phyloP scores from a whole-genome alignment of 306 rosid species.

The Cyamopsis tetragonoloba region DNA sequence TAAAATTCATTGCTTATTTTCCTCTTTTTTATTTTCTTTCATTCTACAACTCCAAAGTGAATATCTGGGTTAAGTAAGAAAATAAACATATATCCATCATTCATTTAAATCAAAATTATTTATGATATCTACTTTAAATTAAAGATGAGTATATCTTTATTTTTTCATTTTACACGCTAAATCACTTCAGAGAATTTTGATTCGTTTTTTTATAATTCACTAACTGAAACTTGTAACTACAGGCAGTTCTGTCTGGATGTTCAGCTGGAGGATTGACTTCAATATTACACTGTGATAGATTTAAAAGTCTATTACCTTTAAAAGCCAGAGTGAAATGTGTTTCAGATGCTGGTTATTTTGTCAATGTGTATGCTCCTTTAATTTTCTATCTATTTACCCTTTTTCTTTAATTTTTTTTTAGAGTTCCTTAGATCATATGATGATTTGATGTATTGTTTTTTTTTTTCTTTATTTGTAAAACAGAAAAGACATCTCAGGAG shows the following conservation, averaged over 20 bases:
- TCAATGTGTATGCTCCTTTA: slow-evolving; percentile 49
- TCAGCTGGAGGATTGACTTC: slow-evolving; percentile 90
- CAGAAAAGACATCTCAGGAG: slow-evolving; percentile 76
- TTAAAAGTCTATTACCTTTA: slow-evolving; percentile 44
- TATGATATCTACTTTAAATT: no score
- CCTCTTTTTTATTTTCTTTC: background rate
- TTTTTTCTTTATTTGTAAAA: no score
- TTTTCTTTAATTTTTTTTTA: background rate
- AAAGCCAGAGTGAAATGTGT: slow-evolving; percentile 65
- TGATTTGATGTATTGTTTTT: background rate
- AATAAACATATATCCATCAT: no score
- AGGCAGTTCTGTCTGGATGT: slow-evolving; percentile 90
- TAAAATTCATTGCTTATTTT: slow-evolving; percentile 18
- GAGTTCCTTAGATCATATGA: background rate
- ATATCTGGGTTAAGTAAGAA: no score
- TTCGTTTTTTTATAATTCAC: background rate
- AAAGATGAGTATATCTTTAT: no score
- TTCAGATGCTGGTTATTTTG: slow-evolving; percentile 86
- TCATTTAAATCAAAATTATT: no score
- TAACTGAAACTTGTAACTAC: slow-evolving; percentile 7
- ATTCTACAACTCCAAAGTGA: no score
- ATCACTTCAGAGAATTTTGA: no score
- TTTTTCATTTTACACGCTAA: no score
- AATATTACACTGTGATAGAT: slow-evolving; percentile 72
- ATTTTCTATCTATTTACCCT: background rate